These are phyloP conservation scores for Toxoplasma gondii DNA, from an alignment of 169 alveolate genomes.

Conservation along the genomic window DNA sequence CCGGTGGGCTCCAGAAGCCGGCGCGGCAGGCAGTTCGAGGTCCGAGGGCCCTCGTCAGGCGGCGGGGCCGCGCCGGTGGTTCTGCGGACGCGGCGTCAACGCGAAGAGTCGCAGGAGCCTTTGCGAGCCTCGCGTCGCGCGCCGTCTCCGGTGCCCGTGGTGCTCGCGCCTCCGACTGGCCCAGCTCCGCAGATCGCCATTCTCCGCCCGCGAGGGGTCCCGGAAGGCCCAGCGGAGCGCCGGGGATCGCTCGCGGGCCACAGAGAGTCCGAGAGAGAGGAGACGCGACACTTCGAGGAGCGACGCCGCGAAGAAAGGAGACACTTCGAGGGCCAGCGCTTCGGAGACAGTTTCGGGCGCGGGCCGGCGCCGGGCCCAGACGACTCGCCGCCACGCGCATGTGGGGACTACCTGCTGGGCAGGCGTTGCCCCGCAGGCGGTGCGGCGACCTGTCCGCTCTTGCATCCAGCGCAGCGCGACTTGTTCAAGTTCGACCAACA, in stretches of 20 bases:
- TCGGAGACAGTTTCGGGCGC: neutral
- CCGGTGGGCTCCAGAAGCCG: neutral
- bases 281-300: neutral
- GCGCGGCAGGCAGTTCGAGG: neutral
- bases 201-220: neutral
- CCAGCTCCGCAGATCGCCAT: neutral
- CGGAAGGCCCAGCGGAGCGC: neutral
- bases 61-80: constrained; percentile 1
- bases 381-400: constrained; percentile 64
- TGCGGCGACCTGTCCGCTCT: constrained; percentile 12
- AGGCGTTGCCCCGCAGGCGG: constrained; percentile 55
- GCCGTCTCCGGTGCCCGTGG: neutral
- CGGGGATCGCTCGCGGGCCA: neutral
- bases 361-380: constrained; percentile 16
- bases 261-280: neutral
- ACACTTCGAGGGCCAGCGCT: neutral
- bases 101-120: neutral
- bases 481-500: constrained; percentile 54
- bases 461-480: constrained; percentile 50
- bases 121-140: neutral
- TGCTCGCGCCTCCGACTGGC: neutral
- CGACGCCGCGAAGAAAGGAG: neutral
- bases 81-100: constrained; percentile 19
- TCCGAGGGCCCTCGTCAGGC: neutral
- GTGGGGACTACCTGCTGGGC: constrained; percentile 49